Conservation (phyloP, 345 rosid genomes). For the Ailanthus altissimus region DNA sequence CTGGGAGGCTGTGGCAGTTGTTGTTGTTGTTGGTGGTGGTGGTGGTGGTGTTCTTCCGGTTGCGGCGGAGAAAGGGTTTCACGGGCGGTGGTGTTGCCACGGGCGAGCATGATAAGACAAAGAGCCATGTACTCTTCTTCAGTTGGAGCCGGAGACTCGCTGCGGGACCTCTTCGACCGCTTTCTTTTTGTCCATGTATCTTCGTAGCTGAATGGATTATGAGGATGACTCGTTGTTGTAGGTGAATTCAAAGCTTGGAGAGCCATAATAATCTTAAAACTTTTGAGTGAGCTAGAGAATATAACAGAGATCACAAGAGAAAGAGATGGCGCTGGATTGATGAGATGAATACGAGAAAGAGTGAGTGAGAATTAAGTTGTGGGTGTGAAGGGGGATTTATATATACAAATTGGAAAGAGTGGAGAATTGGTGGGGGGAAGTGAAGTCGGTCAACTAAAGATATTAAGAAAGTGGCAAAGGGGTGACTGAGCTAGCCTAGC, state of each 20-base stretch:
- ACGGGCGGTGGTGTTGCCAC: constrained; percentile 34
- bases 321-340: not conserved
- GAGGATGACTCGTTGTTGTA: constrained; percentile 9
- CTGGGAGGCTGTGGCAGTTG: constrained; percentile 26
- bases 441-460: constrained; percentile 66
- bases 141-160: constrained; percentile 32
- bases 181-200: constrained; percentile 69
- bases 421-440: constrained; percentile 36
- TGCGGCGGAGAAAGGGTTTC: constrained; percentile 1
- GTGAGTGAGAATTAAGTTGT: not conserved
- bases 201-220: constrained; percentile 25
- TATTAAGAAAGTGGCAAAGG: constrained; percentile 3
- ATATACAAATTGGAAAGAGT: constrained; percentile 24
- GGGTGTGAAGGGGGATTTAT: not conserved
- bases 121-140: constrained; percentile 82
- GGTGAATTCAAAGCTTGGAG: constrained; percentile 70
- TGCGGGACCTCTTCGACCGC: constrained; percentile 61
- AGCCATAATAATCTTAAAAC: constrained; percentile 43
- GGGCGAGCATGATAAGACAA: constrained; percentile 82
- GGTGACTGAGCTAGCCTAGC: constrained; percentile 19
- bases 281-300: not conserved
- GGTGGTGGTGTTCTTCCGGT: too few species aligned
- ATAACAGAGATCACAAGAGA: not conserved
- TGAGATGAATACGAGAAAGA: not conserved
- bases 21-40: not conserved